Percentiles rank a stretch among this genome's conserved stretches.
These are phyloP conservation scores for Leccinum angustisporum DNA, from an alignment of 1,284 basidiomycete species.

Conservation along the genomic window DNA sequence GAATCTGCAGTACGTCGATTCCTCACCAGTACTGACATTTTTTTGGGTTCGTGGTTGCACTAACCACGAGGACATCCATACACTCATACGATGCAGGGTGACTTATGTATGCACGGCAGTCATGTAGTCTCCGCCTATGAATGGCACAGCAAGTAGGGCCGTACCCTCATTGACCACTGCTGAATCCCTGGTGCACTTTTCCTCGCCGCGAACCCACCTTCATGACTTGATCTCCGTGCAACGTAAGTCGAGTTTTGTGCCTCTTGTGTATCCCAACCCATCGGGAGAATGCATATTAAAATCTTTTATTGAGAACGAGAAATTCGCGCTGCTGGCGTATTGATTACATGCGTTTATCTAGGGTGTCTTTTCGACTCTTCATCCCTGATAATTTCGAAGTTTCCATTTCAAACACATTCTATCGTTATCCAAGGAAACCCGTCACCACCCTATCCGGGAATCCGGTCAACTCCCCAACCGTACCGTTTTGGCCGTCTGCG, in stretches of 20 bases:
- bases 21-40: constrained; percentile 33
- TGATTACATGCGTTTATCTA: constrained; percentile 10
- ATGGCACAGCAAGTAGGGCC: constrained; percentile 23
- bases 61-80: constrained; percentile 28
- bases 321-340: constrained; percentile 1
- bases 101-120: constrained; percentile 28
- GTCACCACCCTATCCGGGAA: constrained; percentile 9
- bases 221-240: constrained; percentile 22
- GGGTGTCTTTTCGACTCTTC: constrained; percentile 7
- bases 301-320: constrained; percentile 12
- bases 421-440: constrained; percentile 8
- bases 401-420: constrained; percentile 7
- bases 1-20: constrained; percentile 12
- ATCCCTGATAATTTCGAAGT: constrained; percentile 11
- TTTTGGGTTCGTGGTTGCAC: constrained; percentile 21
- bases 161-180: constrained; percentile 21
- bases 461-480: constrained; percentile 1
- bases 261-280: neutral
- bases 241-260: neutral
- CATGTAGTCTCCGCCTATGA: constrained; percentile 12
- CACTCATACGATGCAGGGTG: constrained; percentile 12
- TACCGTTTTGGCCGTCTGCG: neutral
- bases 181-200: constrained; percentile 7
- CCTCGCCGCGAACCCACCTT: constrained; percentile 18
- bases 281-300: constrained; percentile 1